A percentile compares a stretch with the other conserved stretches of the same genome.
phyloP scores from a whole-genome alignment of 139 green algal genomes.

The Haematococcus sp. region DNA sequence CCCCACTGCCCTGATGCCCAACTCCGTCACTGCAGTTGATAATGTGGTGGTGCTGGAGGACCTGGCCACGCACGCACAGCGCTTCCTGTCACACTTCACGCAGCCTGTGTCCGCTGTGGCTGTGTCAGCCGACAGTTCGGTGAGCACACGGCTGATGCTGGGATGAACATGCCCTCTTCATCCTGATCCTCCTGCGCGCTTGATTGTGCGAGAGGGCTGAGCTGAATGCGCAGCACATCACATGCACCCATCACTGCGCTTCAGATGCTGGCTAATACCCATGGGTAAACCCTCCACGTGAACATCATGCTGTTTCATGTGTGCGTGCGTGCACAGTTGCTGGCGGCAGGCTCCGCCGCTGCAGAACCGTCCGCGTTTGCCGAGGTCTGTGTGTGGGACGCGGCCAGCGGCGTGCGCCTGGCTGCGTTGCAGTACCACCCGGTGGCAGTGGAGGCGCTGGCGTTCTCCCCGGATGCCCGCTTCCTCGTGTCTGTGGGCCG shows the following conservation, averaged over 20 bases:
- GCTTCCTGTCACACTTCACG: constrained; percentile 21
- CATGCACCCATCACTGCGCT: not conserved
- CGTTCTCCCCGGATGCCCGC: constrained; percentile 41
- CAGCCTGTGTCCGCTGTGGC: constrained; percentile 11
- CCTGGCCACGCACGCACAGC: constrained; percentile 35
- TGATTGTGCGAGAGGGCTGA: too few species aligned
- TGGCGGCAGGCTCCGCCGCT: constrained; percentile 5
- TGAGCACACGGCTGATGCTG: too few species aligned
- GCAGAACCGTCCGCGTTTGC: constrained; percentile 18
- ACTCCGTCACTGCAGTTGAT: constrained; percentile 31
- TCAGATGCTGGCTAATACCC: too few species aligned
- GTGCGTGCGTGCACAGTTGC: not conserved
- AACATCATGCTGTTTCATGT: constrained; percentile 1
- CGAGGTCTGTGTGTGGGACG: constrained; percentile 29
- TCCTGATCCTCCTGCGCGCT: too few species aligned
- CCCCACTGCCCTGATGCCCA: too few species aligned
- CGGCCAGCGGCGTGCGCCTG: constrained; percentile 5
- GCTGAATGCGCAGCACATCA: too few species aligned
- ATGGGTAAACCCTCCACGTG: too few species aligned
- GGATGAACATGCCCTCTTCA: too few species aligned
- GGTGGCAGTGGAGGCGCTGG: constrained; percentile 23
- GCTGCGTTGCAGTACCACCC: constrained; percentile 42
- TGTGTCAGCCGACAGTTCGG: constrained; percentile 7
- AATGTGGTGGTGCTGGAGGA: constrained; percentile 54
- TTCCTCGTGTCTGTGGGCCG: constrained; percentile 42